Percentiles rank a stretch among this genome's conserved stretches.
phyloP scores from a whole-genome alignment of 1,139 yeast species.

The Candida freyschussii region DNA sequence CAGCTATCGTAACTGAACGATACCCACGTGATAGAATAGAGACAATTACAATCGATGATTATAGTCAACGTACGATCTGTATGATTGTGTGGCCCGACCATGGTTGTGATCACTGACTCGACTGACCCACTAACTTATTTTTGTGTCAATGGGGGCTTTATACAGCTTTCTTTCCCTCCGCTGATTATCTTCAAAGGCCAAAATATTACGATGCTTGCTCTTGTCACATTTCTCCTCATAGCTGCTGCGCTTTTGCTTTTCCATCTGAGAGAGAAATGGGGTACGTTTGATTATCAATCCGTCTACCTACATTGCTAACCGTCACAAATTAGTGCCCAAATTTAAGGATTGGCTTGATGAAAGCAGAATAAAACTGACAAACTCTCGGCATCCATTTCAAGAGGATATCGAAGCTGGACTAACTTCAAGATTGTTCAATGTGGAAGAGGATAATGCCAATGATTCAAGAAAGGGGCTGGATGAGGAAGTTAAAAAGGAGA shows the following conservation, averaged over 20 bases:
- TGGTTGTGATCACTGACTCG: too few species aligned
- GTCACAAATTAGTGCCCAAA: constrained; percentile 13
- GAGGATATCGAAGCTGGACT: constrained; percentile 66
- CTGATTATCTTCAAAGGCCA: too few species aligned
- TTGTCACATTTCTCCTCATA: constrained; percentile 5
- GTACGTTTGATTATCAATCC: constrained; percentile 9
- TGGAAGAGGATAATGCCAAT: constrained; percentile 41
- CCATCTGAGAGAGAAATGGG: constrained; percentile 22
- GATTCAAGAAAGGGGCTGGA: constrained; percentile 64
- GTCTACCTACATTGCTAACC: constrained; percentile 1
- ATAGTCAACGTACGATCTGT: too few species aligned
- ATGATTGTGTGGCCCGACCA: too few species aligned
- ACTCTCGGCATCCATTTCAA: constrained; percentile 37
- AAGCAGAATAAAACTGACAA: constrained; percentile 16
- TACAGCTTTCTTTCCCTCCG: too few species aligned
- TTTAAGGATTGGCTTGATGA: constrained; percentile 18
- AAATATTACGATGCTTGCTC: too few species aligned
- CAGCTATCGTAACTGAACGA: too few species aligned
- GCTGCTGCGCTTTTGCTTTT: constrained; percentile 9
- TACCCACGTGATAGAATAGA: too few species aligned
- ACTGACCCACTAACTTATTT: too few species aligned
- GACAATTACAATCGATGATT: too few species aligned
- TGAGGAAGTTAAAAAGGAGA: constrained; percentile 46
- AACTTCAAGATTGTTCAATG: constrained; percentile 54
- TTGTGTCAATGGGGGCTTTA: too few species aligned